These are phyloP conservation scores for Rutstroemia sp. DNA, from an alignment of 2,329 filamentous ascomycete species.

Conservation along the genomic window DNA sequence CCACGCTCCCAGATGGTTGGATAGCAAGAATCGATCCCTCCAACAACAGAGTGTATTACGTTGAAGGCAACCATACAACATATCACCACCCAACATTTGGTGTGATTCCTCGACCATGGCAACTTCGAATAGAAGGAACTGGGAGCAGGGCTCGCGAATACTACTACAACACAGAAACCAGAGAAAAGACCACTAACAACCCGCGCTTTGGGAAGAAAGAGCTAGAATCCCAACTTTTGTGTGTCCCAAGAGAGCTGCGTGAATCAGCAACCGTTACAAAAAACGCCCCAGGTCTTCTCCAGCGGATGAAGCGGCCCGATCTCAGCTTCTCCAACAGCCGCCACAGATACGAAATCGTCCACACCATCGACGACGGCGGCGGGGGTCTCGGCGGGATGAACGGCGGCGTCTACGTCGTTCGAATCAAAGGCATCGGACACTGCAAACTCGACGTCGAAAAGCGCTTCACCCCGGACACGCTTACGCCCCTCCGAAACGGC, in stretches of 20 bases:
- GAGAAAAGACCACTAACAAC: background rate
- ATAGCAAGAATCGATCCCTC: background rate
- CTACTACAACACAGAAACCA: conserved; percentile 4
- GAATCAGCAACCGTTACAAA: conserved; percentile 8
- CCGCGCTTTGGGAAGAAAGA: conserved; percentile 9
- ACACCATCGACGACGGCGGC: conserved; percentile 20
- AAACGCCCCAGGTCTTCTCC: background rate
- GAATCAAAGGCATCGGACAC: conserved; percentile 9
- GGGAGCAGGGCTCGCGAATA: background rate
- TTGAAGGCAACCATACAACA: background rate
- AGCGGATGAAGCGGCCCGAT: conserved; percentile 1
- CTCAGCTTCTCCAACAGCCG: conserved; percentile 10
- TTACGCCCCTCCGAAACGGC: background rate
- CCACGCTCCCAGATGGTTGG: conserved; percentile 2
- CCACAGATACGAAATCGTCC: conserved; percentile 17
- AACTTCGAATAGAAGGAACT: conserved; percentile 4
- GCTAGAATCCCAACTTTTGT: background rate
- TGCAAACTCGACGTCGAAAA: conserved; percentile 16
- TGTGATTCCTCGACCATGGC: conserved; percentile 11
- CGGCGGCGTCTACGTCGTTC: conserved; percentile 23
- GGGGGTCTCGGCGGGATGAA: conserved; percentile 24
- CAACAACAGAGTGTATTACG: conserved; percentile 4
- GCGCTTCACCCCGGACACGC: conserved; percentile 11
- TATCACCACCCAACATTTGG: conserved; percentile 7
- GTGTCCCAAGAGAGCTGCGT: conserved; percentile 3